Conservation (phyloP, 2,329 filamentous ascomycete genomes). For the Cytospora chrysosperma region DNA sequence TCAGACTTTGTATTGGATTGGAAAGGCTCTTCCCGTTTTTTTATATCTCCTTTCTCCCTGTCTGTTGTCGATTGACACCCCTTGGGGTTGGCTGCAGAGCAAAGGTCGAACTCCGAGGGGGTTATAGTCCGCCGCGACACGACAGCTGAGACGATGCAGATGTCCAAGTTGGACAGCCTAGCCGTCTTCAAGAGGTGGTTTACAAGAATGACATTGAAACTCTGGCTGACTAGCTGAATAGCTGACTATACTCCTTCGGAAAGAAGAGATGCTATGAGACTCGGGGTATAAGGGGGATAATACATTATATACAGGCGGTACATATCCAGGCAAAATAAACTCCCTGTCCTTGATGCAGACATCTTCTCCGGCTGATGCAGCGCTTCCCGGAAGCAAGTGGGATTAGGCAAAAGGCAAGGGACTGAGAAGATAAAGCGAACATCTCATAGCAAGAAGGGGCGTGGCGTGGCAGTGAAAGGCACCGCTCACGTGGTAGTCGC, state of each 20-base stretch:
- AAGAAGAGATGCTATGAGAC: constrained; percentile 7
- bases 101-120: neutral
- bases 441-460: neutral
- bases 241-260: constrained; percentile 9
- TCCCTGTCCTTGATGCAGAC: constrained; percentile 1
- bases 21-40: too few species aligned
- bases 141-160: neutral
- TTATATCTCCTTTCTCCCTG: too few species aligned
- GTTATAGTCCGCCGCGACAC: neutral
- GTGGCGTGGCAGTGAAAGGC: too few species aligned
- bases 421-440: neutral
- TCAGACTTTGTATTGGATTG: too few species aligned
- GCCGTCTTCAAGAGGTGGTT: neutral
- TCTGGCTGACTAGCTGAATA: constrained; percentile 7
- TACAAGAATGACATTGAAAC: neutral
- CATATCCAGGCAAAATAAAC: constrained; percentile 9
- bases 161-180: neutral
- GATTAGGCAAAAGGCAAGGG: neutral
- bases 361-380: constrained; percentile 6
- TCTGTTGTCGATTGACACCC: too few species aligned
- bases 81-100: neutral
- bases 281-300: constrained; percentile 17
- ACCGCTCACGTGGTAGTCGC: constrained; percentile 4
- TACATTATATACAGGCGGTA: constrained; percentile 18
- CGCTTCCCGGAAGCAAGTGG: neutral